Evolutionary conservation across 164 flowering plant genomes (phyloP), one percentile per base, ranked within the genome.

Genomic region (Macadamia integrifolia): DNA sequence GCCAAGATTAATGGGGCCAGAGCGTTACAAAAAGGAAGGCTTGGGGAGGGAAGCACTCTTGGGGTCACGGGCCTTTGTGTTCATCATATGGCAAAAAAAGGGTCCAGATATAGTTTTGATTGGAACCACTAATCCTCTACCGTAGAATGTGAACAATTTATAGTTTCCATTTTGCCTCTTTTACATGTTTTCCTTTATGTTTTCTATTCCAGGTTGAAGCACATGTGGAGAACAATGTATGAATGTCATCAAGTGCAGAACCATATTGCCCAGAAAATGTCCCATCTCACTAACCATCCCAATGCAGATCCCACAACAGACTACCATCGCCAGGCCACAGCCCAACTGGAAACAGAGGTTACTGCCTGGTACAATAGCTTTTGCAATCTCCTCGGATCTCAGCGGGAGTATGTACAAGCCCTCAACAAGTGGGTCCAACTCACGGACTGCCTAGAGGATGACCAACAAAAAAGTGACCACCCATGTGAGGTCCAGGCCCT

Each of bases 201-300:
- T 11, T 65, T 50, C 17, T 70, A 73, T 72, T 78, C 29, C 81
- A 92, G 96, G 81, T 64, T 88, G 69, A 75, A 69, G 80, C 84
- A 75, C 59, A 85, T 90, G 92, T 92, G 98, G 98, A 84, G 75
- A 78, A 84, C 82, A 59, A 92, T 92, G 94, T 79, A 77, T 43
- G 84, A 87, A 50, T 84, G 91, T 35, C 98, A 90, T 80, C 87
- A 84, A 74, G 83, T 75, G 74, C 98, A 92, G 67, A 78, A 78
- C 66, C 83, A 80, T 69, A 79, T 92, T 10, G 81, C 90, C n/a
- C 86, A 78, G 81, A 89, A 85, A 76, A 44, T 92, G 76, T 81
- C 72, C 76, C 74, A 78, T 73, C 78, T 90, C 42, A 64, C 53
- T 1, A 73, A 81, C 75, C 70, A 76, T 61, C 82, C 73, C 55